A percentile compares a stretch with the other conserved stretches of the same genome.
These are phyloP conservation scores for Penicillium odoratum DNA, from an alignment of 495 filamentous ascomycete species.

Conservation along the genomic window DNA sequence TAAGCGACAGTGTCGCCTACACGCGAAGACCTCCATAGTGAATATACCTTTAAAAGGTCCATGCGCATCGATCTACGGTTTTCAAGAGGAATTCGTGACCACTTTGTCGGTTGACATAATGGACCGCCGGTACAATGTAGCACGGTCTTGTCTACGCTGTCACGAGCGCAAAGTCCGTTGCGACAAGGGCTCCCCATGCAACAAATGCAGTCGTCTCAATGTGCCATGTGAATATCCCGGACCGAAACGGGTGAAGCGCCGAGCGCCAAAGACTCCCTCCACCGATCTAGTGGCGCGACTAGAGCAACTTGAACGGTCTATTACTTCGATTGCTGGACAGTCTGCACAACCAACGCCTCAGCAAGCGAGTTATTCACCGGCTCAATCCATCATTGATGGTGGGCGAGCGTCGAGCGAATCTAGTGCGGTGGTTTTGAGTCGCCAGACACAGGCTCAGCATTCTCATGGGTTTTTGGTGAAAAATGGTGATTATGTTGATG, in stretches of 20 bases:
- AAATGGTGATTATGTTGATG: conserved; percentile 33
- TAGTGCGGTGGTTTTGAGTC: not conserved
- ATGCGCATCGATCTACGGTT: not conserved
- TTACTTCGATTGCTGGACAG: conserved; percentile 19
- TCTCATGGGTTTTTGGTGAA: conserved; percentile 21
- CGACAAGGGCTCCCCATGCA: conserved; percentile 34
- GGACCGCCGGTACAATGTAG: conserved; percentile 26
- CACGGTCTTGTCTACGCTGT: conserved; percentile 39
- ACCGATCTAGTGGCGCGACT: conserved; percentile 25
- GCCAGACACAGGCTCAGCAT: conserved; percentile 2
- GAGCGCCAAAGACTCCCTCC: conserved; percentile 21
- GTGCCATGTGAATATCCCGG: conserved; percentile 36
- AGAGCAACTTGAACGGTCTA: conserved; percentile 32
- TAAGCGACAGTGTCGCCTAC: not conserved
- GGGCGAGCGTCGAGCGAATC: not conserved
- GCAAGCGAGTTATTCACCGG: not conserved
- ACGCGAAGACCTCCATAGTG: not conserved
- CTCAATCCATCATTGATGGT: not conserved
- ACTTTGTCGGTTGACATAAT: conserved; percentile 3
- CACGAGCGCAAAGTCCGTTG: conserved; percentile 41
- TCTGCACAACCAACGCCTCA: not conserved
- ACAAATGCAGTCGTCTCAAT: conserved; percentile 25
- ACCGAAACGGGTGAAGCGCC: conserved; percentile 26
- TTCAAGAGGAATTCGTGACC: not conserved
- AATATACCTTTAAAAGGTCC: not conserved